Percentiles rank a stretch among this genome's conserved stretches.
Evolutionary conservation across 208 protist genomes (phyloP).

Genomic region (Trichomonas gallinae): DNA sequence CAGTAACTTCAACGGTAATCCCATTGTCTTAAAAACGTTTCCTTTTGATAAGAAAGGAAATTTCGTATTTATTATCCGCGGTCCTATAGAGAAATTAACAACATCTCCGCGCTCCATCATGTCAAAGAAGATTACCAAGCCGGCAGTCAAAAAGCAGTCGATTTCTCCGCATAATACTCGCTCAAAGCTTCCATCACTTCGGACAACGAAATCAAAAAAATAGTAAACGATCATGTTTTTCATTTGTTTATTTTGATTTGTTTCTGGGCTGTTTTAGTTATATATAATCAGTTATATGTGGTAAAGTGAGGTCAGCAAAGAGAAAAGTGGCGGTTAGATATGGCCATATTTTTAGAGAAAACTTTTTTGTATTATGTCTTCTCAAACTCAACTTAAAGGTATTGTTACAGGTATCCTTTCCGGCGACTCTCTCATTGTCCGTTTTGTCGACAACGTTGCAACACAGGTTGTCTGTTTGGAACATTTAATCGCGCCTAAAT

Average conservation of each 20-base stretch:
- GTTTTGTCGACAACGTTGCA: neutral
- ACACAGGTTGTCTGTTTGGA: neutral
- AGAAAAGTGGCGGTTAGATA: neutral
- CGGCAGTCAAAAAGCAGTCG: neutral
- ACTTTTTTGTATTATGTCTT: neutral
- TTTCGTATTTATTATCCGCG: neutral
- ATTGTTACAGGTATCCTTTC: neutral
- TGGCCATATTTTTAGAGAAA: neutral
- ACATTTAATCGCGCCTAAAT: neutral
- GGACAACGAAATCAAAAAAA: neutral
- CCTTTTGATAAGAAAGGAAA: neutral
- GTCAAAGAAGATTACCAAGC: neutral
- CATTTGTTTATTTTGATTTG: neutral
- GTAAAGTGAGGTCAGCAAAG: neutral
- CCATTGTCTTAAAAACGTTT: neutral
- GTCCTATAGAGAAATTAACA: neutral
- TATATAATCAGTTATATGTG: neutral
- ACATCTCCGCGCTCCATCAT: neutral
- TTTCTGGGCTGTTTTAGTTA: neutral
- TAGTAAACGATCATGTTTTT: neutral
- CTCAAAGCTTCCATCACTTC: neutral
- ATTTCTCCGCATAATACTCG: neutral
- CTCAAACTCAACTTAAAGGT: neutral
- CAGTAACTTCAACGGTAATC: neutral
- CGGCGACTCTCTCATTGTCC: neutral